Base-by-base conservation (phyloP, 371 early-diverging fungal genomes). In the Phascolomyces articulosus region DNA sequence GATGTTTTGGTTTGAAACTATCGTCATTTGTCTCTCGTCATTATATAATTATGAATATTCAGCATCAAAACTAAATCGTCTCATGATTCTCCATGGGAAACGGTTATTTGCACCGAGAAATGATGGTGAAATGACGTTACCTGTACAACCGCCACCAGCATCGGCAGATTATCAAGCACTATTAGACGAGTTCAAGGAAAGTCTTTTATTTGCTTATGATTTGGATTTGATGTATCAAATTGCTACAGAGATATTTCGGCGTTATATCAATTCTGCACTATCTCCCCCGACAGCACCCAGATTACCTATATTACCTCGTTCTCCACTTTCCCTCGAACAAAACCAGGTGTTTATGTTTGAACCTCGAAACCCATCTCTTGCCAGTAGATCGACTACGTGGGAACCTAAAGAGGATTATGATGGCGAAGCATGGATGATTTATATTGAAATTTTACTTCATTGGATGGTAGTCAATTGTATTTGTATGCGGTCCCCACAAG, bases 31-130 rank as follows among this genome's bases (percentile, higher is more conserved):
- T 51, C 65, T 87, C 18, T 79, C 87, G 1, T 78, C 82, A 1
- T 60, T 87, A 4, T 86, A 87, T 51, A 73, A 74, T 31, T 87
- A 83, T 61, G 79, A 87, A 29, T 87, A 81, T 71, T 67, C 78
- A 9, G 68, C 76, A 13, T 82, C 87, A 23, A 74, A 74, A 23
- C 58, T 87, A 11, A 73, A 75, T 18, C 84, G 80, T 56, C 62
- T 79, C 9, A 68, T 70, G n/a, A 57, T 68, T 0, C 59, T 63
- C 15, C 55, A 72, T 27, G 38, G 40, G 18, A 59, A 60, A 26
- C 58, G 28, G 0, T 7, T 75, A 7, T 71, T 63, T 67, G 56
- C 63, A 18, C 8, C 44, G 15, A 44, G 16, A 40, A 29, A 11
- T 6, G 40, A 56, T 31, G 15, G 23, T 29, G 34, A 53, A 48